These are phyloP conservation scores for Pyrenochaeta sp. DNA, from an alignment of 2,329 filamentous ascomycete genomes.

Conservation along the genomic window DNA sequence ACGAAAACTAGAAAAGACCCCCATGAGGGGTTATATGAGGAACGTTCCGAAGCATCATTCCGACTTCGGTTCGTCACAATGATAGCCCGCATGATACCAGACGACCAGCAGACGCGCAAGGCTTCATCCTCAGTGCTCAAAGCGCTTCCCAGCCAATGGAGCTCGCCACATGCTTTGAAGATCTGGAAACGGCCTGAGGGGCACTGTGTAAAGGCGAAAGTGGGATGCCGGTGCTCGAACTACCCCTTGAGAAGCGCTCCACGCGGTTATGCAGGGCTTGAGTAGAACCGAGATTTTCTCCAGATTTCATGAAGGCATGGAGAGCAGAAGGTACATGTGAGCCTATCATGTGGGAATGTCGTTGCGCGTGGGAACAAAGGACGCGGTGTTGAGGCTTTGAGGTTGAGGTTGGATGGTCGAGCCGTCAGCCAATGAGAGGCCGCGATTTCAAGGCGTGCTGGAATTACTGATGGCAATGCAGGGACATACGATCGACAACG, in stretches of 20 bases:
- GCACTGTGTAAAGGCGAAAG: slow-evolving; percentile 23
- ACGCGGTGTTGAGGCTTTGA: slow-evolving; percentile 46
- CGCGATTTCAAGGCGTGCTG: slow-evolving; percentile 32
- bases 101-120: slow-evolving; percentile 26
- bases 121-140: slow-evolving; percentile 15
- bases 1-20: slow-evolving; percentile 18
- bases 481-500: slow-evolving; percentile 24
- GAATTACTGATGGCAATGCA: slow-evolving; percentile 34
- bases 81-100: slow-evolving; percentile 42
- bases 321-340: slow-evolving; percentile 7
- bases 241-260: slow-evolving; percentile 27
- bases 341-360: slow-evolving; percentile 40
- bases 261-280: slow-evolving; percentile 42
- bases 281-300: slow-evolving; percentile 37
- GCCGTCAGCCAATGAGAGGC: slow-evolving; percentile 37
- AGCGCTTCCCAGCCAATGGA: slow-evolving; percentile 40
- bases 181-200: slow-evolving; percentile 25
- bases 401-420: slow-evolving; percentile 26
- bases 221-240: slow-evolving; percentile 16
- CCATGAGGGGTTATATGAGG: slow-evolving; percentile 39
- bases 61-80: slow-evolving; percentile 45
- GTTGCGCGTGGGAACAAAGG: slow-evolving; percentile 39
- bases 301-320: slow-evolving; percentile 23
- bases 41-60: slow-evolving; percentile 33
- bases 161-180: slow-evolving; percentile 40